Base-by-base conservation (phyloP, 176 grass and related monocot species). In the Rhynchospora tenuis region DNA sequence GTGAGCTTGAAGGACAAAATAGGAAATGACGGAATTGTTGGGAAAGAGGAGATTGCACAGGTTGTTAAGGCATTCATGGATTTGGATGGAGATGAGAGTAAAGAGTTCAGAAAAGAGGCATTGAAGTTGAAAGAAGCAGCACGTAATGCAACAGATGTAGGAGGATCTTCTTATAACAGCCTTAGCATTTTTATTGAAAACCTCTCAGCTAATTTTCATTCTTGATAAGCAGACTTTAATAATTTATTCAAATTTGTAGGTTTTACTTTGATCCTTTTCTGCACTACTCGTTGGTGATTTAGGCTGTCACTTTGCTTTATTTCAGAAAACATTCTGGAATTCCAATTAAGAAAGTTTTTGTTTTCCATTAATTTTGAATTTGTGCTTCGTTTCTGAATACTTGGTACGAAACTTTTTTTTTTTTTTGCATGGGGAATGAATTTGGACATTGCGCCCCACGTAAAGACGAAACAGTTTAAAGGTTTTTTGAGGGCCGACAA, bases 41-140 rank as follows among this genome's bases (percentile, higher is more conserved):
- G 31, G 31, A 87, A 82, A 85, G 85, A 89, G 27, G 87, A 92
- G 13, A 87, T 89, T 64, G 63, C 77, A 0, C 16, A 31, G 70
- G 19, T 45, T 65, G 73, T 86, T 1, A 91, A 52, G 83, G 85
- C 22, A 82, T 43, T 89, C 43, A 87, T 92, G 90, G 68, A 87
- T 59, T 56, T 64, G 2, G 63, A 89, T 87, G 82, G 59, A 58
- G 47, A 50, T 57, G 90, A 83, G 14, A 83, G 85, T 75, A 65
- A 62, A 23, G 78, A 75, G 70, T 42, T 87, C 27, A 89, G 85
- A 51, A 87, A 50, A 38, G 86, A 70, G 61, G 62, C 79, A 44
- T 15, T 57, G 20, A 71, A 81, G 16, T 81, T 83, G 72, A 61
- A 61, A 74, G 85, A 80, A 16, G 70, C 87, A 67, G 74, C 87